Evolutionary conservation across 805 yeast genomes (phyloP), one percentile per base, ranked within the genome.

Genomic region (Metschnikowia cubensis): DNA sequence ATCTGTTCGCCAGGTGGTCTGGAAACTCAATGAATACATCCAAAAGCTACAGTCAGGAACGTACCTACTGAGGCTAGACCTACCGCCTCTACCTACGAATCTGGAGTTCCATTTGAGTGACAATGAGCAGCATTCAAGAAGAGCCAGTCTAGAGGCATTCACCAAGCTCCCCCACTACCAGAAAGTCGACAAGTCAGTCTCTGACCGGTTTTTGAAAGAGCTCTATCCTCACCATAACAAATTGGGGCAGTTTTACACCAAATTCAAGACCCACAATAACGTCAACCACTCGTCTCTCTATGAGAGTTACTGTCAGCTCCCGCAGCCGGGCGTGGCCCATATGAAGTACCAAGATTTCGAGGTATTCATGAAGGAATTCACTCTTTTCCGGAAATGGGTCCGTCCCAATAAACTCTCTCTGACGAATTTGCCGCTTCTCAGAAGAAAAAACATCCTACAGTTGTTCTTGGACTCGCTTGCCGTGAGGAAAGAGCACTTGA

Each of bases 221-320:
- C 45, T 58, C 1, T 58, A 54, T 39, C 59, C 61, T 3, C 47
- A 42, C 35, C 21, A 46, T 10, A 50, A 44, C 41, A 41, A 49
- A 4, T 33, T 56, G 31, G 21, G 47, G 8, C 42, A 32, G 21
- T 48, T 58, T 35, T 39, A 37, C 6, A 11, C 49, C 4, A 45
- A 51, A n/a, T 45, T 17, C 15, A 37, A 40, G 34, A 14, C 49
- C 14, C 39, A 38, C 21, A 44, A 44, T 4, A 46, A 46, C 6
- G 59, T 70, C 25, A 61, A 67, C 54, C 72, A 69, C 46, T 46
- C 57, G 15, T 42, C 50, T 18, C 50, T 72, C 14, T 67, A 52
- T 51, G 50, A 59, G 17, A 50, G 61, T 21, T 71, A 67, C 50
- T 37, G 48, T n/a, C 61, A 58, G 21, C 52, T 68, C 29, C 67